A percentile compares a stretch with the other conserved stretches of the same genome.
Evolutionary conservation across 768 basidiomycete species (phyloP).

Genomic region (Trametes cubensis): DNA sequence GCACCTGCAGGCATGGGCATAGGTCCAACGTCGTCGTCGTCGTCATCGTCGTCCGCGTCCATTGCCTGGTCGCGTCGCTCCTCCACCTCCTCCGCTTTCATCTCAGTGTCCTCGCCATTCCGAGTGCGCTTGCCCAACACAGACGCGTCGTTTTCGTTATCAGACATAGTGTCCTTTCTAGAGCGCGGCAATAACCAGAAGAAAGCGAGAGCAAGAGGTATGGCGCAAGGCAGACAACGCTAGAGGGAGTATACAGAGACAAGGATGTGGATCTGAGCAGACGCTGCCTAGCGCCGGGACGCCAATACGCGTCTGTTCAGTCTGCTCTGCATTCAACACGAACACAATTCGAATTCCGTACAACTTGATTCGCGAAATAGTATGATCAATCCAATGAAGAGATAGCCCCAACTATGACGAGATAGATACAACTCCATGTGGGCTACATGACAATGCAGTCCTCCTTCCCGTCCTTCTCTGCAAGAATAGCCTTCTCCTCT

Average conservation of each 20-base stretch:
- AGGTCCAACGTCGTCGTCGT: conserved; percentile 83
- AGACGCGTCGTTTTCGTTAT: conserved; percentile 28
- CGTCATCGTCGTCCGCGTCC: conserved; percentile 46
- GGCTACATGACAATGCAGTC: conserved; percentile 49
- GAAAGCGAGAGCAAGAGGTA: background rate
- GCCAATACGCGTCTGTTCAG: background rate
- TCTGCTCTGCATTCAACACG: no score
- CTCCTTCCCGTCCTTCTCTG: conserved; percentile 49
- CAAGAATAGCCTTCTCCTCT: conserved; percentile 63
- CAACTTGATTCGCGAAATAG: no score
- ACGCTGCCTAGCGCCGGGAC: no score
- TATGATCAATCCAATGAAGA: background rate
- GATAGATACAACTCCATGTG: background rate
- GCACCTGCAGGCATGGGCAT: conserved; percentile 76
- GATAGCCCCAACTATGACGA: background rate
- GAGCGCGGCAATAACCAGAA: background rate
- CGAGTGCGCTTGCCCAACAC: conserved; percentile 33
- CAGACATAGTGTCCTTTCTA: conserved; percentile 22
- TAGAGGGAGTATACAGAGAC: no score
- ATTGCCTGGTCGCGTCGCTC: conserved; percentile 27
- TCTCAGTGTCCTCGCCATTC: conserved; percentile 15
- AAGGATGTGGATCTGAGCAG: no score
- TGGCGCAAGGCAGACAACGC: no score
- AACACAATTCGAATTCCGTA: no score
- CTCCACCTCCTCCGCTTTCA: conserved; percentile 20